These are phyloP conservation scores for Colletotrichum euphorbiae DNA, from an alignment of 2,329 filamentous ascomycete species.

Conservation along the genomic window DNA sequence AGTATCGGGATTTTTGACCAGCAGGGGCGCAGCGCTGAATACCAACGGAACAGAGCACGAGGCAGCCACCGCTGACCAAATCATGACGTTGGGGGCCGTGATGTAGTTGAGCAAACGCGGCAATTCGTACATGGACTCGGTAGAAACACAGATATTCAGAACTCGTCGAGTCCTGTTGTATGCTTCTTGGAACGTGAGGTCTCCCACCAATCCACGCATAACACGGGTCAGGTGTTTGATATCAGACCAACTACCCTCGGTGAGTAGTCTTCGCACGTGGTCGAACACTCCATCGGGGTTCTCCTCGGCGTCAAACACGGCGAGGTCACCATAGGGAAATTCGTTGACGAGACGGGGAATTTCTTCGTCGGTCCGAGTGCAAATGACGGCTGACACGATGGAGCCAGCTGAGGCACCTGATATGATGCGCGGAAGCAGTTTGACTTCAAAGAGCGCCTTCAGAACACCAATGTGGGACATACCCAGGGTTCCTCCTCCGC, in stretches of 20 bases:
- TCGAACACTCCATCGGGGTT: conserved; percentile 72
- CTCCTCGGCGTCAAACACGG: conserved; percentile 77
- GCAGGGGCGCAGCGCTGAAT: conserved; percentile 81
- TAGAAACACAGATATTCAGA: conserved; percentile 93
- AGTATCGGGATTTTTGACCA: conserved; percentile 87
- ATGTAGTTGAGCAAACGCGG: conserved; percentile 91
- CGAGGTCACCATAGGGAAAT: conserved; percentile 83
- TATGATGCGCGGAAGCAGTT: conserved; percentile 84
- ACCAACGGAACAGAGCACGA: conserved; percentile 93
- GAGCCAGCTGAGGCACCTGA: conserved; percentile 89
- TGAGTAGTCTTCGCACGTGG: conserved; percentile 79
- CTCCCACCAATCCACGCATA: conserved; percentile 83
- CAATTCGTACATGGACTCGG: conserved; percentile 86
- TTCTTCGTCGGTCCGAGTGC: conserved; percentile 81
- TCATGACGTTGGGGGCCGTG: conserved; percentile 92
- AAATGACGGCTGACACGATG: conserved; percentile 85
- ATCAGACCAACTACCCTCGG: conserved; percentile 86
- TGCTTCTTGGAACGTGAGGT: conserved; percentile 94
- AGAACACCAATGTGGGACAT: conserved; percentile 93
- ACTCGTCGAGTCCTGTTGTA: conserved; percentile 95
- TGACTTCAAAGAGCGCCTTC: conserved; percentile 80
- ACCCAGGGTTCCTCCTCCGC: conserved; percentile 88
- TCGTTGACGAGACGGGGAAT: conserved; percentile 75
- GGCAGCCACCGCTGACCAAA: conserved; percentile 96
- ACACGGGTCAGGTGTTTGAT: conserved; percentile 84